Base-by-base conservation (phyloP, 805 yeast genomes). In the Diddensiella transvaalensis region DNA sequence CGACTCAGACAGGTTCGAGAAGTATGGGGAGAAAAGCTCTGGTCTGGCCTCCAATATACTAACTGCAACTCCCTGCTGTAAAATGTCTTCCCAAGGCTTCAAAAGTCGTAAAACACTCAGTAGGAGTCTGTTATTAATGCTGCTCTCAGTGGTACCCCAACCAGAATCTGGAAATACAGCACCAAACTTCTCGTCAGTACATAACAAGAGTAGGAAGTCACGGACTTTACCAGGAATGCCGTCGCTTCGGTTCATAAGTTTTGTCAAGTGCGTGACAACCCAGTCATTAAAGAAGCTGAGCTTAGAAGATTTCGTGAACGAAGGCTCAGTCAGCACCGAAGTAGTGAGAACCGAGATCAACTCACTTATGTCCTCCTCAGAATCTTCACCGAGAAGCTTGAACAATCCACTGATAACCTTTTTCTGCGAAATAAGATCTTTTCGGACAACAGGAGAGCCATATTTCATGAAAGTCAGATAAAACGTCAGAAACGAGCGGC, bases 51-150 rank as follows among this genome's bases (percentile, higher is more conserved):
- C 51, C 33, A 91, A 68, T 15, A 85, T 74, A 10, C 65, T 60
- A 4, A 80, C 58, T 0, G 75, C 75, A 15, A 85, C 71, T 11
- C 75, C 75, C 48, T 82, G 68, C 57, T 88, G 95, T 22, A 67
- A 50, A 17, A 74, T 76, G 52, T 85, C 83, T 53, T 85, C 89
- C 87, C 95, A 82, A 0, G 96, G 96, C 57, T 85, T 87, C 58
- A 90, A 70, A 24, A 73, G 69, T 4, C 80, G 79, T 19, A 89
- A 61, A 3, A 87, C 65, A 2, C 82, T 75, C 57, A 79, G 82
- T 3, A 87, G 65, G 23, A 84, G 68, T 60, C 82, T 83, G 64
- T 91, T 89, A 59, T 84, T 77, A 26, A 85, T 70, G 10, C 46
- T 51, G 6, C 42, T 40, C 13, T 21, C 36, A 13, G n/a, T 37